phyloP scores from a whole-genome alignment of 805 yeast species.

The Suhomyces vadensis region DNA sequence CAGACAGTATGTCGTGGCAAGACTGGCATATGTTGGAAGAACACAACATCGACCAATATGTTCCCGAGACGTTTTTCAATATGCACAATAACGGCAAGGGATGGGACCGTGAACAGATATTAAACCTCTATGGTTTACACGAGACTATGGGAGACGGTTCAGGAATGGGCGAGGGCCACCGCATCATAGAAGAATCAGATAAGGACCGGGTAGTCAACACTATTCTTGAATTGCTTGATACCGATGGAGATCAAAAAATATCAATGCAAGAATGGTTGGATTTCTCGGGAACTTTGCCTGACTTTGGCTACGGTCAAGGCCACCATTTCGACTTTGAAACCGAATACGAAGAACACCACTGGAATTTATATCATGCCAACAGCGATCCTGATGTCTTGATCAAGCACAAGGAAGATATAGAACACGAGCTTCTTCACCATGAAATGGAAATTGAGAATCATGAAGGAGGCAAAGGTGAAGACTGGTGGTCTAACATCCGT shows the following conservation, averaged over 20 bases:
- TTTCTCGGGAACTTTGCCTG: conserved; percentile 77
- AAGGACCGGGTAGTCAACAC: conserved; percentile 55
- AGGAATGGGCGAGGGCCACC: conserved; percentile 80
- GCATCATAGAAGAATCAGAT: conserved; percentile 50
- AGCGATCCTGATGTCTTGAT: conserved; percentile 78
- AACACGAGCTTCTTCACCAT: conserved; percentile 82
- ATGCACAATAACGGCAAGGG: conserved; percentile 71
- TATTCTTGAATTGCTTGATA: conserved; percentile 63
- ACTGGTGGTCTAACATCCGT: conserved; percentile 30
- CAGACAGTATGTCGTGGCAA: conserved; percentile 67
- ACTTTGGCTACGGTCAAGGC: conserved; percentile 90
- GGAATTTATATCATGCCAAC: conserved; percentile 77
- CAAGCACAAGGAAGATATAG: conserved; percentile 86
- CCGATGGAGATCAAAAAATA: conserved; percentile 63
- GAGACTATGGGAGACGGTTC: conserved; percentile 84
- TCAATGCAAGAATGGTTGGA: conserved; percentile 68
- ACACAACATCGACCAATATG: conserved; percentile 75
- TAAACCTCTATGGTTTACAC: conserved; percentile 81
- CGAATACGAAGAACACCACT: conserved; percentile 93
- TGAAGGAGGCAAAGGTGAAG: conserved; percentile 21
- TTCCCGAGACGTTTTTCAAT: conserved; percentile 72
- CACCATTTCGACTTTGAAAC: conserved; percentile 92
- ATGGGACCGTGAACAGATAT: conserved; percentile 61
- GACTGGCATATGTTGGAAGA: conserved; percentile 90
- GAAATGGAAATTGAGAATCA: conserved; percentile 77